Base-by-base conservation (phyloP, 495 filamentous ascomycete species). In the Penicillium robsamsonii region DNA sequence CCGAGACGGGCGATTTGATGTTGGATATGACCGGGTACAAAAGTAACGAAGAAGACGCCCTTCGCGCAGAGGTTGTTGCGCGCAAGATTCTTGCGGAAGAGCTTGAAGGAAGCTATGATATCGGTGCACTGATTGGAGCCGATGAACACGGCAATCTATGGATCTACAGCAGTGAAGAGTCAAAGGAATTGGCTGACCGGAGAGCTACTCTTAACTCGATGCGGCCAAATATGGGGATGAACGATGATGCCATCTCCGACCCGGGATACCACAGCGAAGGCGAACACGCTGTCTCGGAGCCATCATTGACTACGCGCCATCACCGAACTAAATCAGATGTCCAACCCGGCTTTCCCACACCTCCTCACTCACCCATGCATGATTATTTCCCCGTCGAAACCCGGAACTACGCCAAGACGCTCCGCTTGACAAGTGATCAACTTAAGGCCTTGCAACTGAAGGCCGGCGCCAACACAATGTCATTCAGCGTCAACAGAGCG, bases 11-110 rank as follows among this genome's bases (percentile, higher is more conserved):
- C n/a, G 95, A 98, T 71, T 75, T 98, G 33, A 97, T 96, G 93
- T 73, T 98, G 55, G 94, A 98, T 66, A 97, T 98, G 92, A 93
- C 92, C 3, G 91, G 91, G 0, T 97, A 96, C 66, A 97, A 97
- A 66, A 87, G 86, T 64, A 92, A 85, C 61, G 92, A 96, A 50
- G 92, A 96, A 62, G 92, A 97, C 64, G 87, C 91, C 12, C 75
- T 96, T 50, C 84, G 90, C 38, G 93, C 94, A 5, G 95, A 99
- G 69, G 83, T 95, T 22, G 80, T 97, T 56, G 95, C 94, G 5
- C 86, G 95, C n/a, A 95, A 92, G 65, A 91, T 99, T 27, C 81
- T 97, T n/a, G 82, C 90, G 0, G 92, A 97, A 65, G 95, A 97
- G 69, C 74, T 97, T 20, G 90, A 97, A 68, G 94, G 92, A 15